phyloP scores from a whole-genome alignment of 75 land plant genomes.

The Cunninghamia lanceolata region DNA sequence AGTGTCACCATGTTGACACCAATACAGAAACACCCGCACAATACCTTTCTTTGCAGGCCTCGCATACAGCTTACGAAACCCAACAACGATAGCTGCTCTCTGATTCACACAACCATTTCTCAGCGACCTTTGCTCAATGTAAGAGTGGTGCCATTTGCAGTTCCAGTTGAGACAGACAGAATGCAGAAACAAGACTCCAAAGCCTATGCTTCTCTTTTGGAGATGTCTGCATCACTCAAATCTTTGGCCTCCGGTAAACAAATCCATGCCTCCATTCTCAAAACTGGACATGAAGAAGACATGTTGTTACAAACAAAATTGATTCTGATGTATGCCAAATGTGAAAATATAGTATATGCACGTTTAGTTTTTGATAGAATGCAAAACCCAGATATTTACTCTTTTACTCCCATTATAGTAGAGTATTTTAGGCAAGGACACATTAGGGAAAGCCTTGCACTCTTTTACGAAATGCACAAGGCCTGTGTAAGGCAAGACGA shows the following conservation, averaged over 20 bases:
- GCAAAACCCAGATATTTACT: neutral
- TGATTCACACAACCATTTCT: neutral
- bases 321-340: slow-evolving; percentile 21
- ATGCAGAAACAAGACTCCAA: neutral
- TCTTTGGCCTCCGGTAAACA: slow-evolving; percentile 18
- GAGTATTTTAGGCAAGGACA: slow-evolving; percentile 9
- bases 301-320: neutral
- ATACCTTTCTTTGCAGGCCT: neutral
- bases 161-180: neutral
- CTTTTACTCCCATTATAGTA: slow-evolving; percentile 18
- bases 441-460: neutral
- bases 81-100: neutral
- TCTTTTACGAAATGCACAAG: neutral
- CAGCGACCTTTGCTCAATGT: neutral
- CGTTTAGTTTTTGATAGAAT: slow-evolving; percentile 5
- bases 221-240: slow-evolving; percentile 11
- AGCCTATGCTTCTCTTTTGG: slow-evolving; percentile 17
- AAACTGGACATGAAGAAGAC: slow-evolving; percentile 8
- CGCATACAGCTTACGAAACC: neutral
- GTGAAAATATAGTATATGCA: slow-evolving; percentile 10
- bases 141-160: neutral
- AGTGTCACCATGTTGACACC: neutral
- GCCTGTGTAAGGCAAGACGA: slow-evolving; percentile 5
- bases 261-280: slow-evolving; percentile 12
- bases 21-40: neutral